Base-by-base conservation (phyloP, 345 rosid genomes). In the Murraya koenigii region DNA sequence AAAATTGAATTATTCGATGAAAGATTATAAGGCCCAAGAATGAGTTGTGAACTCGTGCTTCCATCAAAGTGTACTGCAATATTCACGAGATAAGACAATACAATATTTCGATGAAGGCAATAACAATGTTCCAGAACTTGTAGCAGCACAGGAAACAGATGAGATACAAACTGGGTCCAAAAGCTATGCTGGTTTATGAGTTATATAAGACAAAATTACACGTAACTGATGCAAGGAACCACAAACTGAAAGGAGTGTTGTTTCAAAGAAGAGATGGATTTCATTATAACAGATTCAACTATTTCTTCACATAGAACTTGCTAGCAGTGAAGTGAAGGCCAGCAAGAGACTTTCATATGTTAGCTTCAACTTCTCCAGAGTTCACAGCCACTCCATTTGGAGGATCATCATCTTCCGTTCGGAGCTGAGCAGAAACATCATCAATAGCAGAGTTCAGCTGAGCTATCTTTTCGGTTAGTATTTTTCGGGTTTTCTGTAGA, bases 361-460 rank as follows among this genome's bases (percentile, higher is more conserved):
- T 74, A 72, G 97, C 87, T 85, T 91, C 98, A 20, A 86, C 80
- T 84, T 89, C 93, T 77, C 90, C 93, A 7, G 91, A 78, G 78
- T 81, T 85, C 67, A 84, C 84, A 38, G 88, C 86, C 23, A 82
- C 87, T 25, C 91, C 93, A 32, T 88, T 87, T 10, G 91, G 90
- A 28, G 90, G 60, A 38, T 88, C 63, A 33, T 88, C 95, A 52
- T 89, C 95, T 79, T 86, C 95, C 32, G 93, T 54, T 66, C 83
- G 90, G 52, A 93, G 94, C 87, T 91, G 98, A 69, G 91, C 52
- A 38, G 98, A 93, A 62, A 92, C 91, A 65, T 85, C 93, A 74
- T 93, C 98, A 26, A 95, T 93, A 64, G 98, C 97, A 28, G 93
- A 85, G 87, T 93, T 95, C 65, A 95, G 87, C 77, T 91, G 95